Conservation (phyloP, 2,329 filamentous ascomycete species). For the Magnaporthales sp. region DNA sequence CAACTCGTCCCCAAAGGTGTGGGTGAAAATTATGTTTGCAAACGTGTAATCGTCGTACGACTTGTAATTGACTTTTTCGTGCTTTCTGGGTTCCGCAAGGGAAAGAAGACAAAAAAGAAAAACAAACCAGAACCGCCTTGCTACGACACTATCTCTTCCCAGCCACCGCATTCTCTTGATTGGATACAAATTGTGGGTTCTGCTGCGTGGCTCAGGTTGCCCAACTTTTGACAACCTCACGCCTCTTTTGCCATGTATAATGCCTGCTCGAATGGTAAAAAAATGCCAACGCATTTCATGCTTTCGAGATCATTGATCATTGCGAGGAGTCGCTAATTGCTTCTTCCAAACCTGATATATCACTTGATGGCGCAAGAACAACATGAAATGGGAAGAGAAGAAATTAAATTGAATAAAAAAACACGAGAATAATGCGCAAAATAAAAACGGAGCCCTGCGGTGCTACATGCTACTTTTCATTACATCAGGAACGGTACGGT, state of each 20-base stretch:
- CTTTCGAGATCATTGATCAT: not conserved
- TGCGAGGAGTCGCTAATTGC: not conserved
- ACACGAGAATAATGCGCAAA: not conserved
- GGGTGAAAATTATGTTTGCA: too few species aligned
- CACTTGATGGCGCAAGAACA: not conserved
- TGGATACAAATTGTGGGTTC: too few species aligned
- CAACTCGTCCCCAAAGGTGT: too few species aligned
- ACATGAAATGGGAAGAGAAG: too few species aligned
- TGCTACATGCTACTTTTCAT: not conserved
- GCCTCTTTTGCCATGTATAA: too few species aligned
- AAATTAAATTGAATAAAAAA: too few species aligned
- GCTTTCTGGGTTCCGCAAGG: too few species aligned
- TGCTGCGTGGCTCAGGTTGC: too few species aligned
- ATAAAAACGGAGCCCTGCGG: not conserved
- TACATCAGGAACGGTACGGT: not conserved
- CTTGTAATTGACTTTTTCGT: too few species aligned
- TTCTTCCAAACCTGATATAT: not conserved
- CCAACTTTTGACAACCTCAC: too few species aligned
- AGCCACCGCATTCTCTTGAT: not conserved
- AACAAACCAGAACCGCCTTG: not conserved
- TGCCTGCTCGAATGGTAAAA: not conserved
- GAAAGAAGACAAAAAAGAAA: too few species aligned
- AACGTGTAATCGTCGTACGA: too few species aligned
- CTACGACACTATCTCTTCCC: not conserved
- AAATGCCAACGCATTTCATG: not conserved